Evolutionary conservation across 108 stramenopile genomes (phyloP), one percentile per base, ranked within the genome.

Genomic region (Cylindrotheca fusiformis): DNA sequence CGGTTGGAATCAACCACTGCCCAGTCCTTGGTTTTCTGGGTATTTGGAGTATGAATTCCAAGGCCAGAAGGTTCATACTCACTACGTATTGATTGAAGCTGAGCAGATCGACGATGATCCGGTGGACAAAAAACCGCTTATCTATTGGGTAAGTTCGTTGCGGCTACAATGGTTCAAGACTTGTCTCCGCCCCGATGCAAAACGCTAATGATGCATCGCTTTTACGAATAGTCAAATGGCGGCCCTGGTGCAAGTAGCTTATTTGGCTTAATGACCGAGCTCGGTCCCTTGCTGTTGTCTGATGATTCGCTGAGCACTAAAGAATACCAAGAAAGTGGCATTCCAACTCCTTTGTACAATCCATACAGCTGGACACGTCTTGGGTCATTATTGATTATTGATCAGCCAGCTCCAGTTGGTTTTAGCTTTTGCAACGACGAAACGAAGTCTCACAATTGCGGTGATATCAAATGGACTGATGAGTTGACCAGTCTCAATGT

Each of bases 341-440:
- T 87, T 32, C 91, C 91, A 23, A 79, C 81, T 12, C 73, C 83
- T 12, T 65, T 86, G 0, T 73, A 75, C 63, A 90, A 90, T 68
- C 66, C 74, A 3, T 65, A 78, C 47, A 29, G 69, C 3, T 90
- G 88, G 88, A 79, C 74, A 27, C 67, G 70, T 46, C 45, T 84
- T 1, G 93, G 78, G 31, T 55, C 65, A 41, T 28, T 94, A 4
- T 64, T 94, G 22, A 79, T 90, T 28, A 71, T 94, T 59, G 87
- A 94, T 70, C 71, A 79, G 26, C 92, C 92, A 19, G 75, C 84
- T n/a, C 88, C 88, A 0, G 84, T 94, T 27, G 88, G 88, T 24
- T 94, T 85, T 50, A 74, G 71, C 21, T 87, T 84, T 60, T 90
- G 88, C 64, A 67, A 81, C 48, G 73, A 77, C 32, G 70, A 79